Percentiles rank a stretch among this genome's conserved stretches.
phyloP scores from a whole-genome alignment of 805 yeast species.

The Kuraishia cidri region DNA sequence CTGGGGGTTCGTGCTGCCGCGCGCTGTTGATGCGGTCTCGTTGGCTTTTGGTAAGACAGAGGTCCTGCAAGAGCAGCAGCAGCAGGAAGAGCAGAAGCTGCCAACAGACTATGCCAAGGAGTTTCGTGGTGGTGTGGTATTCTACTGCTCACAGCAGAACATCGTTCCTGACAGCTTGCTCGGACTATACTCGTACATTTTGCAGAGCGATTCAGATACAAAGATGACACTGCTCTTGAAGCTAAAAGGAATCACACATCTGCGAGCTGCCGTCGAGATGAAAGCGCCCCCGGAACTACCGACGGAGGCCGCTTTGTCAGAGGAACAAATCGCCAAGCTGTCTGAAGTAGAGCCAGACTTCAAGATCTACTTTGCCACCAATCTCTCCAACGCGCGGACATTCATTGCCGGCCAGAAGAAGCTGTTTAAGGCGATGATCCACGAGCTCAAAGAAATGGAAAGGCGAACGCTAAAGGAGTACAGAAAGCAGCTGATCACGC shows the following conservation, averaged over 20 bases:
- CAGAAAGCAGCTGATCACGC: constrained; percentile 22
- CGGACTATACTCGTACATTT: constrained; percentile 43
- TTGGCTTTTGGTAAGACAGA: constrained; percentile 8
- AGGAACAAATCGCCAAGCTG: neutral
- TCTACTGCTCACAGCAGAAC: constrained; percentile 4
- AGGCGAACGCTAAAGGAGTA: constrained; percentile 25
- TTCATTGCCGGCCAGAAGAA: constrained; percentile 32
- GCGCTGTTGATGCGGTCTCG: constrained; percentile 16
- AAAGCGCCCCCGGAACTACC: constrained; percentile 21
- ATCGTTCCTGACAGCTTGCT: constrained; percentile 36
- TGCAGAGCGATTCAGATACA: constrained; percentile 37
- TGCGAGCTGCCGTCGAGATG: constrained; percentile 41
- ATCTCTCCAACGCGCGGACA: constrained; percentile 15
- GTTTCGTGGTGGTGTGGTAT: constrained; percentile 4
- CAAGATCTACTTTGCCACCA: constrained; percentile 2
- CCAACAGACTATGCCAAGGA: constrained; percentile 4
- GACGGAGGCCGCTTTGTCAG: constrained; percentile 4
- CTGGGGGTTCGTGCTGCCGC: constrained; percentile 16
- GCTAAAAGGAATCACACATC: constrained; percentile 53
- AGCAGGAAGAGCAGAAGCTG: too few relatives aligned
- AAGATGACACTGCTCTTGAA: constrained; percentile 37
- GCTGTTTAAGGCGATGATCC: constrained; percentile 26
- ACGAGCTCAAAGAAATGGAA: constrained; percentile 30
- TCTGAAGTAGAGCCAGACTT: constrained; percentile 2
- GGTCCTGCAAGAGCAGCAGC: neutral